Conservation (phyloP, 805 yeast genomes). For the Yarrowia porcina region DNA sequence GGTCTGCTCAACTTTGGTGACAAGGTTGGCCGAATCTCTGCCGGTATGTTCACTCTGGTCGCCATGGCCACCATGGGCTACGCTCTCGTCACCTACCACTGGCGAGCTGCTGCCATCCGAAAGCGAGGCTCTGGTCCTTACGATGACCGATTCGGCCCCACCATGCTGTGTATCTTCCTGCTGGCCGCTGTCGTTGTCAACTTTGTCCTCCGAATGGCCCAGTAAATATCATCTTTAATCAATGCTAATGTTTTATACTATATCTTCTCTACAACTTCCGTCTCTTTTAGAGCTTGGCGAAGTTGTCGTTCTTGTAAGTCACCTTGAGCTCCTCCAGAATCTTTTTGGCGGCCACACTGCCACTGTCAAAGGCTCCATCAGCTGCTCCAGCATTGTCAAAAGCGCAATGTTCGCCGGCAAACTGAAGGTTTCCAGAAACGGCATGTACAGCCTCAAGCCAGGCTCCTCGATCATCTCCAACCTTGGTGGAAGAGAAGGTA, state of each 20-base stretch:
- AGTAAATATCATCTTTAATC: constrained; percentile 5
- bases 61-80: constrained; percentile 98
- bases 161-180: constrained; percentile 91
- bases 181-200: constrained; percentile 91
- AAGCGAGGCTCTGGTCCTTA: constrained; percentile 98
- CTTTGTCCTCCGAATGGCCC: constrained; percentile 70
- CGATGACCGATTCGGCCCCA: constrained; percentile 98
- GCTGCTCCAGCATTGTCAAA: constrained; percentile 31
- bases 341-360: constrained; percentile 32
- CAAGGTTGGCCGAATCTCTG: constrained; percentile 83
- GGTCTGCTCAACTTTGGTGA: constrained; percentile 97
- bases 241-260: constrained; percentile 5
- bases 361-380: constrained; percentile 31
- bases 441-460: constrained; percentile 31
- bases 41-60: constrained; percentile 89
- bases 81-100: constrained; percentile 93
- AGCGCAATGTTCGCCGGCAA: constrained; percentile 38
- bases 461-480: constrained; percentile 31
- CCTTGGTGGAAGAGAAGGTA: constrained; percentile 34
- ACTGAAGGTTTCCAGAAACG: constrained; percentile 30
- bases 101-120: constrained; percentile 99
- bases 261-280: background rate
- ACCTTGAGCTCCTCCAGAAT: constrained; percentile 25
- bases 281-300: background rate
- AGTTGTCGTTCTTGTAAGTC: constrained; percentile 10